These are phyloP conservation scores for Stephania yunnanensis DNA, from an alignment of 164 flowering plant genomes.

Conservation along the genomic window DNA sequence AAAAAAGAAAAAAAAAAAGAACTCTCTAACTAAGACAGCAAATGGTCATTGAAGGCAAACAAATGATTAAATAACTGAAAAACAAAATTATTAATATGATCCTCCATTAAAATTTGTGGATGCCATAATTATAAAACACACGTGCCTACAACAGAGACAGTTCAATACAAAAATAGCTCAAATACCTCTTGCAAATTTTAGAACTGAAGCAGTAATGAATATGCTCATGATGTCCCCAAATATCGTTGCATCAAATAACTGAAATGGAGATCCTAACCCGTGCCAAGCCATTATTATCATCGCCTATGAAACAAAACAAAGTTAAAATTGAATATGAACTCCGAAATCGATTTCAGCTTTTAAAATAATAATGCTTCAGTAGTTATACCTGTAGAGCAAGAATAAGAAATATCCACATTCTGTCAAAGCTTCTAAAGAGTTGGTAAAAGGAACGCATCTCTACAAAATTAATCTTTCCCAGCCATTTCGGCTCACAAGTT, in stretches of 20 bases:
- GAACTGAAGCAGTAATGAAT: constrained; percentile 55
- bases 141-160: not conserved
- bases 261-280: constrained; percentile 62
- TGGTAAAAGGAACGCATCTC: constrained; percentile 94
- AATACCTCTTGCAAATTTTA: constrained; percentile 67
- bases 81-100: no score
- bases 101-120: no score
- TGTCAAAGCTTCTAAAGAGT: constrained; percentile 87
- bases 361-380: not conserved
- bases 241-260: constrained; percentile 50
- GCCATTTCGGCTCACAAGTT: constrained; percentile 44
- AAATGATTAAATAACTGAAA: not conserved
- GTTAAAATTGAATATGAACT: not conserved
- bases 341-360: not conserved
- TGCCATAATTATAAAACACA: not conserved
- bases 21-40: no score
- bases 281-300: constrained; percentile 90
- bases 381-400: constrained; percentile 73
- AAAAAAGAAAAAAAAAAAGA: no score
- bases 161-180: not conserved
- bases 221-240: constrained; percentile 39
- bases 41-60: not conserved
- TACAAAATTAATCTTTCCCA: constrained; percentile 94
- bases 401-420: constrained; percentile 85
- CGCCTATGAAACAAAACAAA: constrained; percentile 40